Conservation (phyloP, 2,329 filamentous ascomycete species). For the Penicillium crustosum region DNA sequence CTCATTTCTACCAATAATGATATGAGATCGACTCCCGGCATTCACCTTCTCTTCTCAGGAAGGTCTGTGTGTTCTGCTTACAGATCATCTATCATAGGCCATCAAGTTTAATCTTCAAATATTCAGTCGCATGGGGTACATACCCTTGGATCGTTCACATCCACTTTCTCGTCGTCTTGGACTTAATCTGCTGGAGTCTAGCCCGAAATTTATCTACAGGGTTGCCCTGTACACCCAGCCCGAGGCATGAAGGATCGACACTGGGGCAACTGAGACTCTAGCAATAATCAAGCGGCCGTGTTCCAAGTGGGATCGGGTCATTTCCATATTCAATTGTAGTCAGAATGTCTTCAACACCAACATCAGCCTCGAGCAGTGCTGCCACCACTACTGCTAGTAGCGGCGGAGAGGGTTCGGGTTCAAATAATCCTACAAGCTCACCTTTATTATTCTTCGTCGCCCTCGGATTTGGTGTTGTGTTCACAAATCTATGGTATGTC, state of each 20-base stretch:
- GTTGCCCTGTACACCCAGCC: constrained; percentile 4
- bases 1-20: background rate
- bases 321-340: background rate
- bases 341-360: constrained; percentile 33
- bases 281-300: background rate
- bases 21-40: background rate
- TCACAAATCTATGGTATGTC: constrained; percentile 94
- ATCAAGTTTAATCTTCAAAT: background rate
- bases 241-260: constrained; percentile 12
- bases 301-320: background rate
- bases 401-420: constrained; percentile 34
- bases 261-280: constrained; percentile 1
- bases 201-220: background rate
- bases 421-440: constrained; percentile 61
- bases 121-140: background rate
- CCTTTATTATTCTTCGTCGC: constrained; percentile 90
- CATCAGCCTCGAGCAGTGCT: constrained; percentile 25
- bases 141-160: background rate
- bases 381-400: constrained; percentile 30
- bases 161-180: background rate
- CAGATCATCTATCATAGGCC: background rate
- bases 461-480: constrained; percentile 94
- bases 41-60: background rate
- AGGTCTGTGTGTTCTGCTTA: constrained; percentile 3
- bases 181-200: background rate